phyloP scores from a whole-genome alignment of 169 alveolate species.

The Cryptosporidium muris region DNA sequence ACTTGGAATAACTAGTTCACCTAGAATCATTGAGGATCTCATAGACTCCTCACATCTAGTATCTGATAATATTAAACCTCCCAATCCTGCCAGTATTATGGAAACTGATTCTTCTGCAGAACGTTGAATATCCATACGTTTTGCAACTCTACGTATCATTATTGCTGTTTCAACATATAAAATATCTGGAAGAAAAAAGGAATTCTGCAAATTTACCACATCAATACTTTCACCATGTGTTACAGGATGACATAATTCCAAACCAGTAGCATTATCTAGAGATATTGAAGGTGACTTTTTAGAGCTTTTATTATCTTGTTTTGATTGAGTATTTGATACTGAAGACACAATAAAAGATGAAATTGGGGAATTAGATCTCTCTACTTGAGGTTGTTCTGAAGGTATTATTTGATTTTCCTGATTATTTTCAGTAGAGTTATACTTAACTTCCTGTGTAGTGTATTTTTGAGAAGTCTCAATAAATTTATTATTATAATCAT shows the following conservation, averaged over 20 bases:
- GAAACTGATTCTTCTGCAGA: conserved; percentile 61
- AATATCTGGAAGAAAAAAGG: conserved; percentile 66
- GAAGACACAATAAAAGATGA: too few species aligned
- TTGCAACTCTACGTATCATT: conserved; percentile 26
- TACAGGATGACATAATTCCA: conserved; percentile 7
- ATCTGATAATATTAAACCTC: conserved; percentile 57
- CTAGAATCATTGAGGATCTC: conserved; percentile 21
- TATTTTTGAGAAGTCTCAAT: too few species aligned
- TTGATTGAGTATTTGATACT: too few species aligned
- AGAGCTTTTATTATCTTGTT: too few species aligned
- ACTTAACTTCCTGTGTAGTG: background rate
- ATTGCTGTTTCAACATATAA: conserved; percentile 17
- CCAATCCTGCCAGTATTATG: conserved; percentile 45
- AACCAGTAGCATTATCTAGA: background rate
- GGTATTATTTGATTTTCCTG: background rate
- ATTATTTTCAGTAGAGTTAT: background rate
- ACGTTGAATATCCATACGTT: conserved; percentile 38
- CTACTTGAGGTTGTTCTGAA: background rate
- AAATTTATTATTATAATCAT: too few species aligned
- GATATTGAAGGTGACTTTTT: too few species aligned
- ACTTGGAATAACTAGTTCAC: conserved; percentile 35
- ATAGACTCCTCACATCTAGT: conserved; percentile 42
- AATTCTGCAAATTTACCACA: conserved; percentile 43
- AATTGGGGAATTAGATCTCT: background rate
- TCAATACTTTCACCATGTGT: conserved; percentile 40